Conservation (phyloP, 2,329 filamentous ascomycete species). For the Botrytis aclada region DNA sequence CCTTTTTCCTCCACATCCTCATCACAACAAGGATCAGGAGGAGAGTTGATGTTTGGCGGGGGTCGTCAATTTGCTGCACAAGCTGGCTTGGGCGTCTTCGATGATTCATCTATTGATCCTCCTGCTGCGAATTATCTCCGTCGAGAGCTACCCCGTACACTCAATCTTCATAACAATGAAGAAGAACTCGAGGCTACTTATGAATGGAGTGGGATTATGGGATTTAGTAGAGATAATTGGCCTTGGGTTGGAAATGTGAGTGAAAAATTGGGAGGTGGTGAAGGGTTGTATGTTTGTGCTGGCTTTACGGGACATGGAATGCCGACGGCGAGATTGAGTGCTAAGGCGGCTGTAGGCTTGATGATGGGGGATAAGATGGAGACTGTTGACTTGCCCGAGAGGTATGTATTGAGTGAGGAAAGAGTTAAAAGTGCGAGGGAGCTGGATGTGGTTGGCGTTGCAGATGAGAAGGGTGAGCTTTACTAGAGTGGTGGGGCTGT, state of each 20-base stretch:
- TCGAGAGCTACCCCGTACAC: constrained; percentile 28
- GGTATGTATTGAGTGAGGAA: constrained; percentile 37
- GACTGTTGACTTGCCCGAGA: constrained; percentile 45
- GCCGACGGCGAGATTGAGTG: constrained; percentile 68
- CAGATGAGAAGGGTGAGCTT: constrained; percentile 26
- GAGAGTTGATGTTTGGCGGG: constrained; percentile 69
- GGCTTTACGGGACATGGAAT: constrained; percentile 76
- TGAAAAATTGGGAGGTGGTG: constrained; percentile 46
- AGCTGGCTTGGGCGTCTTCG: constrained; percentile 55
- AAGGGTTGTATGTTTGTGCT: constrained; percentile 60
- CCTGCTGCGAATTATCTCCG: constrained; percentile 38
- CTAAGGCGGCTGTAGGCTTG: constrained; percentile 59
- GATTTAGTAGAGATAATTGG: constrained; percentile 62
- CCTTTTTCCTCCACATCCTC: constrained; percentile 43
- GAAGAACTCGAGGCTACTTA: constrained; percentile 46
- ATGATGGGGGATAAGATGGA: constrained; percentile 46
- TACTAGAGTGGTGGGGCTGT: not conserved
- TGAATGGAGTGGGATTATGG: constrained; percentile 79
- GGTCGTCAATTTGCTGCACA: constrained; percentile 56
- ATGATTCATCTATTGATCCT: constrained; percentile 57
- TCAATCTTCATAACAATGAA: constrained; percentile 38
- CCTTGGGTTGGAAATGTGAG: constrained; percentile 73
- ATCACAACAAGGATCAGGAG: constrained; percentile 37
- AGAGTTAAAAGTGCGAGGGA: constrained; percentile 29
- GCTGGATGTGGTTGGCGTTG: constrained; percentile 31